Base-by-base conservation (phyloP, 306 rosid genomes). In the Lithocarpus polystachyus region DNA sequence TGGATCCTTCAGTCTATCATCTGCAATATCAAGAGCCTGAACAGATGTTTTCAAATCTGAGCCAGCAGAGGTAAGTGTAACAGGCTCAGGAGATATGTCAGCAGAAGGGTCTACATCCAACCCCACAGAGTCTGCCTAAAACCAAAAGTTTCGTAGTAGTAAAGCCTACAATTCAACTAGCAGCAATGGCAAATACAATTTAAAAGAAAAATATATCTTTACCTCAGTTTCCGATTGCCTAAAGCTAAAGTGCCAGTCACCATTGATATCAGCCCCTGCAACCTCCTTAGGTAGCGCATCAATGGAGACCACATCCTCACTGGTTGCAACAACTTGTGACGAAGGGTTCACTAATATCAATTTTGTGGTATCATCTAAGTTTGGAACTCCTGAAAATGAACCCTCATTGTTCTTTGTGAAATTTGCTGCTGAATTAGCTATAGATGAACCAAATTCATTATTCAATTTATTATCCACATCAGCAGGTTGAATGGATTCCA, bases 141-240 rank as follows among this genome's bases (percentile, higher is more conserved):
- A 76, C 68, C 15, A 76, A 81, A 35, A 76, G 26, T 72, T 74
- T 71, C 7, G 45, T 65, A 31, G 48, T 26, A 79, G 71, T 74
- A 55, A 48, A 67, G 18, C 65, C 80, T 72, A 75, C 18, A 55
- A 9, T 70, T 64, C 24, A 51, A 17, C 56, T 40, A 53, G 59
- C 14, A 23, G 64, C 54, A 79, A 67, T 5, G 56, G 40, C 68
- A 40, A 28, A 17, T 29, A 7, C 54, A 11, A 77, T 65, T 48
- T 28, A 83, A 43, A 33, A 64, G 68, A 29, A 45, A 45, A 28
- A 57, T 53, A 59, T 4, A 65, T 45, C 74, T 76, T 78, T 67
- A 86, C 92, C 87, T 75, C 85, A 57, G 19, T 61, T 17, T 77
- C 80, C 68, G 80, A 45, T 74, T 79, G 75, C 31, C 68, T 23